Evolutionary conservation across 2,329 filamentous ascomycete species (phyloP).

Genomic region (Paracoccidioides lutzii): DNA sequence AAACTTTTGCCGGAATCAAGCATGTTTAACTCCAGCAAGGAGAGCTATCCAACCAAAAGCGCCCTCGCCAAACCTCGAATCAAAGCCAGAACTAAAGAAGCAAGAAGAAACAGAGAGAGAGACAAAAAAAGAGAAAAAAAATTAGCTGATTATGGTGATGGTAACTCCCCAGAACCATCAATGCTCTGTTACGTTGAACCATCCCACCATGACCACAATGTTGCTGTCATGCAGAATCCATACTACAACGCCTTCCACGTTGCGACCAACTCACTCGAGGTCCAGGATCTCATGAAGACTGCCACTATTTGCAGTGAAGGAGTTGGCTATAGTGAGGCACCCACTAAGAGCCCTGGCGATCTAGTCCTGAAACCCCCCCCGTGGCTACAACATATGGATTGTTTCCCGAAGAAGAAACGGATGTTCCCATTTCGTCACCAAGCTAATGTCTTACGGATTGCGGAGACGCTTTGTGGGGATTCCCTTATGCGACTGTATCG

Average conservation of each 20-base stretch:
- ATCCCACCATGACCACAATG: slow-evolving; percentile 20
- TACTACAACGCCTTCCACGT: slow-evolving; percentile 20
- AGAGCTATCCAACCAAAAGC: neutral
- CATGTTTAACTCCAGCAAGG: no score
- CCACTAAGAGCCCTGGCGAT: no score
- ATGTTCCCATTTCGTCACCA: slow-evolving; percentile 12
- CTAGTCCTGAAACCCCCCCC: slow-evolving; percentile 9
- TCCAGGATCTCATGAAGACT: slow-evolving; percentile 19
- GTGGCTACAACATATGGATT: slow-evolving; percentile 21
- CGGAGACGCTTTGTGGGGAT: slow-evolving; percentile 15
- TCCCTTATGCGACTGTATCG: slow-evolving; percentile 18
- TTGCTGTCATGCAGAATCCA: slow-evolving; percentile 20
- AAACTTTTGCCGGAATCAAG: neutral
- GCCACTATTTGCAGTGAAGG: neutral
- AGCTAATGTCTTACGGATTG: slow-evolving; percentile 12
- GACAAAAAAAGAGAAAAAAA: neutral
- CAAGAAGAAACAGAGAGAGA: neutral
- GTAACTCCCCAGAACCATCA: neutral
- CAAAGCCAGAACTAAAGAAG: slow-evolving; percentile 1
- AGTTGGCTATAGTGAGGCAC: neutral
- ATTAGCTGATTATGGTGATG: neutral
- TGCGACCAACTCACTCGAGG: slow-evolving; percentile 14
- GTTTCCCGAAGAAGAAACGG: slow-evolving; percentile 18
- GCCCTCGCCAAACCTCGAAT: neutral
- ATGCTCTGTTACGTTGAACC: slow-evolving; percentile 16